A percentile compares a stretch with the other conserved stretches of the same genome.
phyloP scores from a whole-genome alignment of 768 basidiomycete genomes.

The Lanmaoa pseudosensibilis region DNA sequence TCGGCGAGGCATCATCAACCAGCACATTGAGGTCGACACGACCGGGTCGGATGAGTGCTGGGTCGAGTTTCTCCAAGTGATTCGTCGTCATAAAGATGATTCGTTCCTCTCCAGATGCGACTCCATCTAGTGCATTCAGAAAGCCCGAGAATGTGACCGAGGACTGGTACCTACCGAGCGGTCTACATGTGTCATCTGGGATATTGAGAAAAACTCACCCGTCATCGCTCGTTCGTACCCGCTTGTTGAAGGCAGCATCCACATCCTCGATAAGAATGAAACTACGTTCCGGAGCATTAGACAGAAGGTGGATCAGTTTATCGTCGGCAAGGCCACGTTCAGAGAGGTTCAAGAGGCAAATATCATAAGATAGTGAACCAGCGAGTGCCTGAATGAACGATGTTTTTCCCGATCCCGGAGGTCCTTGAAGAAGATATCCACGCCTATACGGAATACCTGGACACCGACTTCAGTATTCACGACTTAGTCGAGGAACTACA shows the following conservation, averaged over 20 bases:
- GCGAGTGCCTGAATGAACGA: constrained; percentile 98
- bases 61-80: constrained; percentile 84
- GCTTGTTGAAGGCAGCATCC: constrained; percentile 94
- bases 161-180: constrained; percentile 73
- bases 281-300: constrained; percentile 89
- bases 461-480: constrained; percentile 7
- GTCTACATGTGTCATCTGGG: constrained; percentile 13
- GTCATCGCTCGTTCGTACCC: constrained; percentile 87
- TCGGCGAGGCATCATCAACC: constrained; percentile 83
- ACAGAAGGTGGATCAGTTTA: constrained; percentile 89
- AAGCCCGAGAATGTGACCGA: constrained; percentile 98
- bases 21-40: constrained; percentile 85
- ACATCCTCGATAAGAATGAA: constrained; percentile 97
- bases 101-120: constrained; percentile 97
- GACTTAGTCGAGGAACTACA: neutral
- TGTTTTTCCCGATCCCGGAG: constrained; percentile 97
- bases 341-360: constrained; percentile 92
- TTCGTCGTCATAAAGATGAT: constrained; percentile 99
- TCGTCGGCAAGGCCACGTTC: constrained; percentile 96
- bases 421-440: constrained; percentile 93
- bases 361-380: constrained; percentile 89
- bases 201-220: constrained; percentile 56
- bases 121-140: constrained; percentile 94
- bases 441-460: constrained; percentile 95
- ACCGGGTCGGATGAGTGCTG: constrained; percentile 93